Conservation (phyloP, 805 yeast genomes). For the Lipomyces japonicus region DNA sequence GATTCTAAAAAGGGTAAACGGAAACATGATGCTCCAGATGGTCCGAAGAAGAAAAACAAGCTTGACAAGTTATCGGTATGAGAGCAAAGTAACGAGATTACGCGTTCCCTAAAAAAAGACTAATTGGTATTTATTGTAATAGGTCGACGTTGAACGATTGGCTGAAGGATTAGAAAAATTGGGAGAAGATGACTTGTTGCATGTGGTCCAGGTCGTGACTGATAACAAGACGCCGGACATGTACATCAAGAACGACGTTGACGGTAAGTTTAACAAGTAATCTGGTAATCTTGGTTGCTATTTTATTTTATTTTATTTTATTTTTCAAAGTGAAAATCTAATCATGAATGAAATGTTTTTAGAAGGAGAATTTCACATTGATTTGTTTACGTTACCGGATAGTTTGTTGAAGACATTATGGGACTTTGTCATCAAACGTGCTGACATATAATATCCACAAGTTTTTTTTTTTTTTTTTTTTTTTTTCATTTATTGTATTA, state of each 20-base stretch:
- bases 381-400: slow-evolving; percentile 88
- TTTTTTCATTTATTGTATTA: too few species aligned
- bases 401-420: slow-evolving; percentile 83
- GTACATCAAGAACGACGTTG: slow-evolving; percentile 93
- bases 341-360: neutral
- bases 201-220: slow-evolving; percentile 95
- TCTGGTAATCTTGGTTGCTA: neutral
- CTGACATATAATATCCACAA: slow-evolving; percentile 8
- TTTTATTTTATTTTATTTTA: neutral
- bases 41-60: slow-evolving; percentile 38
- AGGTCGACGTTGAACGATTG: slow-evolving; percentile 79
- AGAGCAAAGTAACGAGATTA: too few species aligned
- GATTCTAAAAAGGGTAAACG: slow-evolving; percentile 41
- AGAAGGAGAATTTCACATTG: slow-evolving; percentile 96
- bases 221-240: slow-evolving; percentile 92
- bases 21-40: slow-evolving; percentile 36
- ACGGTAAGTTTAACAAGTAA: slow-evolving; percentile 34
- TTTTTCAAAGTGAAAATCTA: neutral
- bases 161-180: slow-evolving; percentile 87
- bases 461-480: neutral
- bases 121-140: slow-evolving; percentile 29
- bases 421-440: slow-evolving; percentile 70
- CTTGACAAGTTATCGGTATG: slow-evolving; percentile 44
- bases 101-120: too few species aligned
- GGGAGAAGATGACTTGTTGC: slow-evolving; percentile 86